Base-by-base conservation (phyloP, 202 grass and related monocot species). In the Schoenoplectus triqueter region DNA sequence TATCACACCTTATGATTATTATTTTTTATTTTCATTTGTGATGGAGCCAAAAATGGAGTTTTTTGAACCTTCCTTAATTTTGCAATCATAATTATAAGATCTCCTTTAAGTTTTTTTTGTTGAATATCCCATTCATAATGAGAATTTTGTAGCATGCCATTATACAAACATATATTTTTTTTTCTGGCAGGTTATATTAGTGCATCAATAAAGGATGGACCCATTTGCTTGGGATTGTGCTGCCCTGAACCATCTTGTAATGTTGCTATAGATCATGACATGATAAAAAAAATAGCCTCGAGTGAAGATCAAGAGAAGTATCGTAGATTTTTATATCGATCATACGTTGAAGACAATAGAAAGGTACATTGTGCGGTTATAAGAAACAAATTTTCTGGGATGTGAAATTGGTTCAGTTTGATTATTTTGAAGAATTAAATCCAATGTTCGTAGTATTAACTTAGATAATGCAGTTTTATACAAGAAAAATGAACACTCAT, bases 161-260 rank as follows among this genome's bases (percentile, higher is more conserved):
- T 2, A 59, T 52, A 41, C 11, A 56, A 39, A 52, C 2, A 10
- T 80, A 82, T 86, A 14, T 59, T 59, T 18, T 71, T 48, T 72
- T 85, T 84, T 3, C 57, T 83, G 9, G 45, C 70, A 99, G 96
- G 96, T 66, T 99, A 99, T 86, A 91, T 95, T 82, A 72, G 79
- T 5, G 55, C 90, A 80, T 87, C 93, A 51, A 88, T 96, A 85
- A 86, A 83, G 60, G 91, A 85, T 80, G 96, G 96, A 31, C 96
- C 91, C 40, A 90, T 93, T 84, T 98, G 96, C 91, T 94, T 99
- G 73, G 90, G 86, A 47, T 91, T 99, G 86, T 50, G 91, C 10
- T 99, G 96, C 39, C 96, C 96, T 81, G 90, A 92, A 89, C 96
- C 96, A 67, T 94, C 91, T 54, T 99, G 96, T 72, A 61, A 82